Base-by-base conservation (phyloP, 2,329 filamentous ascomycete species). In the Sporothrix phasma region DNA sequence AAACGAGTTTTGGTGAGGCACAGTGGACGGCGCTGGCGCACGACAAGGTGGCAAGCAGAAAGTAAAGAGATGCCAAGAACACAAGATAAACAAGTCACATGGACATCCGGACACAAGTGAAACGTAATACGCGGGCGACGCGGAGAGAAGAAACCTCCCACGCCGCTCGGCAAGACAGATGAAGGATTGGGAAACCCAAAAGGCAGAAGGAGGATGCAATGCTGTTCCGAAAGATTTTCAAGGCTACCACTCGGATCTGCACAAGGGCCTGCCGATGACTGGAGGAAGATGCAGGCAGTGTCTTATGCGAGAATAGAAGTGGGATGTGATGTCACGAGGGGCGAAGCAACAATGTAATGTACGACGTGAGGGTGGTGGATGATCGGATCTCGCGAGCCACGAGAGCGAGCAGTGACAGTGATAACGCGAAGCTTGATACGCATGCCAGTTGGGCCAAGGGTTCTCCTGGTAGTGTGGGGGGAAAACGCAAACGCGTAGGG, bases 301-400 rank as follows among this genome's bases (percentile, higher is more conserved):
- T 15, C 4, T 29, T 51, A 59, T 26, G 24, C 24, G 39, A 31
- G 1, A 31, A 13, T 24, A 19, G 29, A n/a, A 8, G 29, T 13
- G 34, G 22, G 31, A 31, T 61, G 45, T 19, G 13, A 39, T 39
- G 59, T 6, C 39, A 29, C 6, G 15, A 26, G 29, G 17, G 4
- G 45, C 22, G 11, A 45, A 7, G 43, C 13, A 17, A 29, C 5
- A 59, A 45, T 31, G n/a, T n/a, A 45, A 19, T n/a, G n/a, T 19
- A 34, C 15, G 34, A 26, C 13, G 24, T 10, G 45, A 19, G 51
- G 46, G 31, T 51, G 45, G 45, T 15, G 47, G 60, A 54, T 46
- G 60, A 62, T 62, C 60, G 60, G 60, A 62, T 62, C 60, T 62
- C 46, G 17, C 47, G 60, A 62, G 45, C 60, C 47, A 45, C 47